Base-by-base conservation (phyloP, 2,329 filamentous ascomycete species). In the Apiospora rasikravindrae region DNA sequence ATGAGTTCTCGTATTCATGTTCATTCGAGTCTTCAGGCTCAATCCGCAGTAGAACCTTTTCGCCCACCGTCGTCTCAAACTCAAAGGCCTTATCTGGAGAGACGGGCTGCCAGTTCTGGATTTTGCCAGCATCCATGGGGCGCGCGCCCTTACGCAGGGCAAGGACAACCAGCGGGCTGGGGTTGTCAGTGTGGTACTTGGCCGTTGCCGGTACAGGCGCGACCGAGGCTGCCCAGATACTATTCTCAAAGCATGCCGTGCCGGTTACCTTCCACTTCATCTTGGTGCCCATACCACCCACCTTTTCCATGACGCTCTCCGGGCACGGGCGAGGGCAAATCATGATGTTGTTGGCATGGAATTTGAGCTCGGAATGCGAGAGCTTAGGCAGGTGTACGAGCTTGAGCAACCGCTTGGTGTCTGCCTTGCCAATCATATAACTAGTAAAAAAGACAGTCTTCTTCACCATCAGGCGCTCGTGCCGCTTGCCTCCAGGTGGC, bases 381-480 rank as follows among this genome's bases (percentile, higher is more conserved):
- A 91, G 84, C 72, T 88, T 87, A 4, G 92, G 92, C 26, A 94
- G 84, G 69, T 90, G 82, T 42, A 91, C 90, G n/a, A 97, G 87
- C 7, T 88, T 88, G 71, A 93, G 88, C 49, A 98, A 86, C 71
- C 89, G 90, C 78, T 93, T 89, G 2, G 92, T 92, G 80, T 96
- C 94, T 37, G 89, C 86, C 67, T 90, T 86, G 53, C 87, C 87
- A 75, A 99, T 92, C 82, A 97, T 90, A 82, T 99, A 98, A 69
- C 94, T 94, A 1, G 96, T 98, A 83, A 96, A 98, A 82, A 95
- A 94, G 69, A 98, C 92, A 1, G 91, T 94, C 80, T 95, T 95
- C 81, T 94, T 94, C 80, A 99, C 94, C 76, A 89, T 88, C 73
- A 96, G 86, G 66, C 83, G 84, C 53, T 83, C 80, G 67, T 81